A percentile compares a stretch with the other conserved stretches of the same genome.
phyloP scores from a whole-genome alignment of 352 stramenopile genomes.

The Saprolegnia parasitica region DNA sequence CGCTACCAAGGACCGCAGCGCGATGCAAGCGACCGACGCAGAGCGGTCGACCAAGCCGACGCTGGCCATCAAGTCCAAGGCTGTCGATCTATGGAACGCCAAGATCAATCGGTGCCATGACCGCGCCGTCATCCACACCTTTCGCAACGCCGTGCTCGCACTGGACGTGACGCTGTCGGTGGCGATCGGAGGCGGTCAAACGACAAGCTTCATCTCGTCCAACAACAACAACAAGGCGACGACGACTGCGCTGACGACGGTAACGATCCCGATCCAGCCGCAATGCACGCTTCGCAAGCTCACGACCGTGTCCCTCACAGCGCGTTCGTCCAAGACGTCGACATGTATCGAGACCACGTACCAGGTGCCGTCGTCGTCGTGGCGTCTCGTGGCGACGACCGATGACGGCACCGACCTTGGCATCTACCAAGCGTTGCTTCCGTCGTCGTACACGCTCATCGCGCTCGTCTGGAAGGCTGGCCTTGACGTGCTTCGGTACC shows the following conservation, averaged over 20 bases:
- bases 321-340: not conserved
- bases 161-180: conserved; percentile 15
- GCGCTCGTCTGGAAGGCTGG: conserved; percentile 24
- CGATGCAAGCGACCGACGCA: not conserved
- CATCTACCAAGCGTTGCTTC: conserved; percentile 7
- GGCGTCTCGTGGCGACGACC: conserved; percentile 17
- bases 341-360: not conserved
- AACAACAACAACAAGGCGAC: conserved; percentile 14
- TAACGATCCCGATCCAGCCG: not conserved
- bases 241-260: conserved; percentile 5
- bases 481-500: conserved; percentile 14
- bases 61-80: not conserved
- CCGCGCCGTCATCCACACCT: conserved; percentile 24
- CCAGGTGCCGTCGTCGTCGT: not conserved
- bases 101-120: conserved; percentile 19
- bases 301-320: not conserved
- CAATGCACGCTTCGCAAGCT: not conserved
- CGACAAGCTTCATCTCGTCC: not conserved
- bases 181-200: not conserved
- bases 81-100: not conserved
- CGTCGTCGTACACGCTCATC: not conserved
- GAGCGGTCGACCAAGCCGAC: not conserved
- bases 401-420: conserved; percentile 19
- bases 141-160: conserved; percentile 18
- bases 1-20: too few relatives aligned